Conservation (phyloP, 768 basidiomycete species). For the Leccinum barrowsii region DNA sequence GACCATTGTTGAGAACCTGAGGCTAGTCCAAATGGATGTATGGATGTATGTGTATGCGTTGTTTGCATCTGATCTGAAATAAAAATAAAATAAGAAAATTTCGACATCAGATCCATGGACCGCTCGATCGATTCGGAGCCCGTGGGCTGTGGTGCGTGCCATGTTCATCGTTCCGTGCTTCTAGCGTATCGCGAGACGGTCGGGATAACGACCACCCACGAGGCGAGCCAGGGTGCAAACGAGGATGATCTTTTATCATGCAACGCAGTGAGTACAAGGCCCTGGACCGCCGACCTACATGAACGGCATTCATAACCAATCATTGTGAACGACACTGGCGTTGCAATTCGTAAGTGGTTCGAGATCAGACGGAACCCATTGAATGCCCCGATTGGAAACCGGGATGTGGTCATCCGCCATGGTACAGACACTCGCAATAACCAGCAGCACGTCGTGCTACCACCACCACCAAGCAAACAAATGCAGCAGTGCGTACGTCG, state of each 20-base stretch:
- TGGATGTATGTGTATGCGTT: neutral
- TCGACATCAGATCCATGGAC: neutral
- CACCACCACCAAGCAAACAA: neutral
- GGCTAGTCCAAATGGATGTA: neutral
- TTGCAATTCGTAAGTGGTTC: neutral
- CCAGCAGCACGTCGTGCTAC: neutral
- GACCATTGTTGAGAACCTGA: too few species aligned
- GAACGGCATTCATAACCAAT: neutral
- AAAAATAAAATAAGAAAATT: neutral
- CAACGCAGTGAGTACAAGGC: neutral
- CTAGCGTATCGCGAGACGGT: neutral
- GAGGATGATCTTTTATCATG: neutral
- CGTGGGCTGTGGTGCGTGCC: neutral
- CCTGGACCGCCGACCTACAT: neutral
- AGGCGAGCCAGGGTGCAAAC: neutral
- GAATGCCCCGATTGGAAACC: neutral
- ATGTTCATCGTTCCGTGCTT: neutral
- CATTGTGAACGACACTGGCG: neutral
- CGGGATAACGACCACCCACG: neutral
- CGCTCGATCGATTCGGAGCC: neutral
- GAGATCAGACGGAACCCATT: neutral
- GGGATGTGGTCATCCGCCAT: neutral
- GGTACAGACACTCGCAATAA: constrained; percentile 4
- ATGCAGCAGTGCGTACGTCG: neutral
- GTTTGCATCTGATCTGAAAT: neutral